A percentile compares a stretch with the other conserved stretches of the same genome.
Conservation (phyloP, 2,329 filamentous ascomycete species). For the Hypoxylon sp. region DNA sequence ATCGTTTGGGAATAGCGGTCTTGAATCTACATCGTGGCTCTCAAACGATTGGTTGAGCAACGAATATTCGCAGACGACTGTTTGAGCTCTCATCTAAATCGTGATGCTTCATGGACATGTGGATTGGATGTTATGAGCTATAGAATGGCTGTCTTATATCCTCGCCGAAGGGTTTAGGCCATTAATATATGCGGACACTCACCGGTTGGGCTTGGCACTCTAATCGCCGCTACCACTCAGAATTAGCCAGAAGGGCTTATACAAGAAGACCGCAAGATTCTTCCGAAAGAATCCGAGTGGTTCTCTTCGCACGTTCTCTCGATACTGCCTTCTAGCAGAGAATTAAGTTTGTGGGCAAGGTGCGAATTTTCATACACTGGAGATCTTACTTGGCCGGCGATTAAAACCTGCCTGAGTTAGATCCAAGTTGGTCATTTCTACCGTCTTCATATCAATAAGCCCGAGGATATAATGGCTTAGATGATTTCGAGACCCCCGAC, state of each 20-base stretch:
- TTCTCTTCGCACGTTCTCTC: neutral
- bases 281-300: neutral
- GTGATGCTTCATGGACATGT: neutral
- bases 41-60: slow-evolving; percentile 54
- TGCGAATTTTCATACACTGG: neutral
- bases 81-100: slow-evolving; percentile 39
- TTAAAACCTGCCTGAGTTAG: neutral
- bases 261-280: neutral
- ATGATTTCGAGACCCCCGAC: neutral
- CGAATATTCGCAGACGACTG: slow-evolving; percentile 51
- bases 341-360: neutral
- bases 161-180: neutral
- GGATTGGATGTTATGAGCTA: neutral
- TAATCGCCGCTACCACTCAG: slow-evolving; percentile 9
- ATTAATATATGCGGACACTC: neutral
- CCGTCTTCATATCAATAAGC: neutral
- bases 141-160: neutral
- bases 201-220: slow-evolving; percentile 30
- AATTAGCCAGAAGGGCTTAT: slow-evolving; percentile 36
- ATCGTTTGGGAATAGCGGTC: slow-evolving; percentile 58
- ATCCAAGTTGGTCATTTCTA: neutral
- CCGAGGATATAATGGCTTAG: neutral
- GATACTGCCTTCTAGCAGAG: neutral
- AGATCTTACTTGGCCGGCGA: neutral
- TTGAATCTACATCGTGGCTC: slow-evolving; percentile 54